Conservation (phyloP, 1,284 basidiomycete genomes). For the Afroboletus lepidellus region DNA sequence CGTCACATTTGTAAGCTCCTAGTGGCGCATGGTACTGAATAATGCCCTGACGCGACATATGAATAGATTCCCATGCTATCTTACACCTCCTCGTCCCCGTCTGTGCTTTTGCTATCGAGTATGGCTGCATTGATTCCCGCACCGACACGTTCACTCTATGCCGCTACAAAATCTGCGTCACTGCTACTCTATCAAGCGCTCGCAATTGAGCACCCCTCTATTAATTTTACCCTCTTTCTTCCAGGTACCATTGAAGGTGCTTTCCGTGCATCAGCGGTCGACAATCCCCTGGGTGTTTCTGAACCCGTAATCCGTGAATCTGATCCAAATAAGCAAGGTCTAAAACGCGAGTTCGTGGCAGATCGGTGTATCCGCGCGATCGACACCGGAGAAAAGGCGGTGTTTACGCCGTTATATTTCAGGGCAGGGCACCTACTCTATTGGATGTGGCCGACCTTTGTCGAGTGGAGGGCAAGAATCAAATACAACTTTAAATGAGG, state of each 20-base stretch:
- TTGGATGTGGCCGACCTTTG: constrained; percentile 57
- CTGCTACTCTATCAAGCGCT: constrained; percentile 78
- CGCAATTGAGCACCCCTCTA: constrained; percentile 72
- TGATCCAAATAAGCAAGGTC: constrained; percentile 53
- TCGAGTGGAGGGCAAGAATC: constrained; percentile 54
- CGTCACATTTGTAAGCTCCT: constrained; percentile 58
- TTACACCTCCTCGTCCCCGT: constrained; percentile 66
- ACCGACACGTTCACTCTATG: constrained; percentile 84
- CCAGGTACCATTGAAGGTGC: constrained; percentile 71
- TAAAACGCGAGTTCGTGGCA: constrained; percentile 58
- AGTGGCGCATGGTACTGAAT: not conserved
- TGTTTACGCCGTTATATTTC: constrained; percentile 54
- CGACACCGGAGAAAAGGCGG: constrained; percentile 51
- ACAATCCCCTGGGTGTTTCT: constrained; percentile 43
- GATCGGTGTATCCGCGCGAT: constrained; percentile 55
- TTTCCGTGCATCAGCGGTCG: constrained; percentile 78
- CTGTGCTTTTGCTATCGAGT: constrained; percentile 79
- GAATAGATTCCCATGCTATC: constrained; percentile 75
- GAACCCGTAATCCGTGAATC: constrained; percentile 40
- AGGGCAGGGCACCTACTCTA: constrained; percentile 52
- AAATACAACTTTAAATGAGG: constrained; percentile 57
- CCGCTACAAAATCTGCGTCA: constrained; percentile 81
- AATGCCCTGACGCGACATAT: not conserved
- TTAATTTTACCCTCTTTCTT: constrained; percentile 57
- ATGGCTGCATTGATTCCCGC: constrained; percentile 81